Base-by-base conservation (phyloP, 768 basidiomycete genomes). In the Pholiota microspora region DNA sequence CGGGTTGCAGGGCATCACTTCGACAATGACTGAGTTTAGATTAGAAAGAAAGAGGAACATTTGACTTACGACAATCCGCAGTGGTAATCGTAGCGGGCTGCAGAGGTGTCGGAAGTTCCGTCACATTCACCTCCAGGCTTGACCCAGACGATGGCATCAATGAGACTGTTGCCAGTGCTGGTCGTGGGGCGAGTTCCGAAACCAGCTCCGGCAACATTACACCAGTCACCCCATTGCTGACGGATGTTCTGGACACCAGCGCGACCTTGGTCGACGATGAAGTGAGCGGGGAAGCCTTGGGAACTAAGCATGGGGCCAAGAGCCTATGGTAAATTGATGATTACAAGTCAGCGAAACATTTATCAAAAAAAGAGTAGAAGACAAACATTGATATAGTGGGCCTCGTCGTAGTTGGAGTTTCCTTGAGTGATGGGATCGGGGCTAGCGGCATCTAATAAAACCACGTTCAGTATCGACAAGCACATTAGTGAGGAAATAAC, bases 111-210 rank as follows among this genome's bases (percentile, higher is more conserved):
- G 56, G 72, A 77, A 29, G 84, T 85, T 62, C 84, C 83, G 62
- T 85, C 84, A 58, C 76, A 81, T 69, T 85, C 83, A 62, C 84
- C 83, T 76, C 83, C 83, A 34, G 84, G 83, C 73, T 86, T 86
- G 60, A 82, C 77, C 83, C 83, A 85, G 56, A 83, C 81, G 63
- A 85, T 79, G 45, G 83, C 69, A 63, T 85, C 84, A 56, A 85
- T 80, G 60, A 78, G 71, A 46, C 72, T 66, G 42, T 75, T 76
- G 32, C 80, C 79, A 18, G 83, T 84, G 74, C 70, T 78, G 51
- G 71, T 71, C 34, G 84, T 84, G 28, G 83, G 83, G 51, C 73
- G 82, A 42, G 71, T 77, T 53, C 84, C 84, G 67, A 84, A 85
- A 54, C 84, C 85, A 51, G 84, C 79, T 60, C 77, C 77, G 62